Conservation (phyloP, 768 basidiomycete genomes). For the Hypholoma fasciculare region DNA sequence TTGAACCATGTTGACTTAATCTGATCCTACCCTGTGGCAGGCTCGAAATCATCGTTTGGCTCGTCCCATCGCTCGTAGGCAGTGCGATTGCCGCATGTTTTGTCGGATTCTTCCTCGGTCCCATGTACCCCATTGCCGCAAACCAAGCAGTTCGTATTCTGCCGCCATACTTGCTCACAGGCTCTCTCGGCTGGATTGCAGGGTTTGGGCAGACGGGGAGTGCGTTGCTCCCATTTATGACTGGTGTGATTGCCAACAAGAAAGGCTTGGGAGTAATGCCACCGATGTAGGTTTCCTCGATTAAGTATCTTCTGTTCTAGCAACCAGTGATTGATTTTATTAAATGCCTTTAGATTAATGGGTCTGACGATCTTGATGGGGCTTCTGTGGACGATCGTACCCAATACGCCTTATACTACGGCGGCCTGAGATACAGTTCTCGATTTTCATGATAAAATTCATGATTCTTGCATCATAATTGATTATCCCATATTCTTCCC, state of each 20-base stretch:
- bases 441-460: background rate
- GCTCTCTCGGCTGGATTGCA: slow-evolving; percentile 62
- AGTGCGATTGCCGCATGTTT: slow-evolving; percentile 61
- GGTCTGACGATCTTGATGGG: background rate
- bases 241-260: slow-evolving; percentile 60
- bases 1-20: background rate
- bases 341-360: background rate
- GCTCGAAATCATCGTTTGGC: slow-evolving; percentile 69
- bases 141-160: slow-evolving; percentile 64
- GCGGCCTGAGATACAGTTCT: background rate
- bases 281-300: slow-evolving; percentile 25
- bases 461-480: too few relatives aligned
- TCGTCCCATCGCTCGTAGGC: slow-evolving; percentile 63
- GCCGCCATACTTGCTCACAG: slow-evolving; percentile 64
- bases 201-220: slow-evolving; percentile 66
- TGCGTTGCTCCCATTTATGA: slow-evolving; percentile 67
- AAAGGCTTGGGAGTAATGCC: slow-evolving; percentile 58
- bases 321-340: background rate
- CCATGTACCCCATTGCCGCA: slow-evolving; percentile 71
- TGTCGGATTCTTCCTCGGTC: slow-evolving; percentile 65
- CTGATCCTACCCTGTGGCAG: slow-evolving; percentile 34
- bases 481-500: too few relatives aligned
- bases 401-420: background rate
- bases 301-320: background rate
- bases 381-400: background rate